Percentiles rank a stretch among this genome's conserved stretches.
These are phyloP conservation scores for Prunus mongolica DNA, from an alignment of 306 rosid genomes.

Conservation along the genomic window DNA sequence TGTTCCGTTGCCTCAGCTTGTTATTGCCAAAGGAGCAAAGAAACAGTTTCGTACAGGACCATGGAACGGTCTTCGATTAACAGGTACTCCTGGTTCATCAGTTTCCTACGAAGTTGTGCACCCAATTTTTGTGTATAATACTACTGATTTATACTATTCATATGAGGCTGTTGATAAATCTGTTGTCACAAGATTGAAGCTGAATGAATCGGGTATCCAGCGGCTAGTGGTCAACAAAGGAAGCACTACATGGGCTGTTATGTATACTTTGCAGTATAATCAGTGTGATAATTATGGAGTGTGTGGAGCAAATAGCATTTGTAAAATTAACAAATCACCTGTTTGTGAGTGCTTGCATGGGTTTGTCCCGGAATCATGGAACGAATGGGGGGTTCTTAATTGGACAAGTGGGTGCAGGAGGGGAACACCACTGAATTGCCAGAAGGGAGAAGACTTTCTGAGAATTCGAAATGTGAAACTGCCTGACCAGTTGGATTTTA, in stretches of 20 bases:
- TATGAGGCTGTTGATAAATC: not conserved
- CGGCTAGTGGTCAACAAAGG: not conserved
- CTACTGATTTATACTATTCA: not conserved
- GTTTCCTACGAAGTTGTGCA: not conserved
- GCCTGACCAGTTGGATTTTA: constrained; percentile 30
- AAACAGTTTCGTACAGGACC: not conserved
- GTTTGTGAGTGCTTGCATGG: constrained; percentile 35
- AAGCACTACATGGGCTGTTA: not conserved
- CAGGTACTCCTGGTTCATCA: not conserved
- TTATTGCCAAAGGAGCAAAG: not conserved
- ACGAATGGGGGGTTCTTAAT: constrained; percentile 15
- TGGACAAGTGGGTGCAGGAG: constrained; percentile 31
- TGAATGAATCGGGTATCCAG: not conserved
- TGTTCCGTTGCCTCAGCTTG: not conserved
- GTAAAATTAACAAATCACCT: constrained; percentile 8
- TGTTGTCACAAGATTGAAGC: not conserved
- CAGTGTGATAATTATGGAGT: constrained; percentile 24
- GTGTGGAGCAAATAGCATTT: constrained; percentile 40
- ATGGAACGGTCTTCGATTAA: constrained; percentile 9
- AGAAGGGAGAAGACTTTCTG: constrained; percentile 26
- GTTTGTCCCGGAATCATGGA: constrained; percentile 23
- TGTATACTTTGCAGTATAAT: constrained; percentile 22
- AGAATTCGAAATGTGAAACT: constrained; percentile 18
- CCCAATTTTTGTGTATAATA: not conserved
- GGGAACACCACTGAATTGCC: constrained; percentile 25